Conservation (phyloP, 176 grass and related monocot genomes). For the Zoysia pacifica region DNA sequence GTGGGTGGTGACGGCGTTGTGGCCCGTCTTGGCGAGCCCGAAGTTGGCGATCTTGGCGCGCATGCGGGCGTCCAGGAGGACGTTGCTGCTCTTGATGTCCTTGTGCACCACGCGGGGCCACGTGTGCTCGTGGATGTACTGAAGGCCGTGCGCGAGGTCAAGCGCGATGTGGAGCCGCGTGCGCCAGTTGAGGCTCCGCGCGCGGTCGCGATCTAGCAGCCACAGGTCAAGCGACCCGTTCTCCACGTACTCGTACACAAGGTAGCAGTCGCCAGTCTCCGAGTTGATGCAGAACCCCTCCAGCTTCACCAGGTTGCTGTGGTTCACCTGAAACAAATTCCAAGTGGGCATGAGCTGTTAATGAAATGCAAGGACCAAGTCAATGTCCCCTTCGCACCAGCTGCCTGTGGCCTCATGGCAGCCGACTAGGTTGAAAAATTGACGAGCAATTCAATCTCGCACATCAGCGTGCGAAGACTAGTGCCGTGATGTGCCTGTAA, state of each 20-base stretch:
- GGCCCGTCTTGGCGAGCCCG: slow-evolving; percentile 90
- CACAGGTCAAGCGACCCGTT: slow-evolving; percentile 89
- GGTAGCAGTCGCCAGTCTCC: slow-evolving; percentile 73
- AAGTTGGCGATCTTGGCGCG: slow-evolving; percentile 99
- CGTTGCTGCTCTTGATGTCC: slow-evolving; percentile 97
- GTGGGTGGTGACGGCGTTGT: slow-evolving; percentile 94
- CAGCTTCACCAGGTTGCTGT: slow-evolving; percentile 95
- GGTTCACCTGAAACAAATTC: slow-evolving; percentile 65
- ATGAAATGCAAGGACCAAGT: slow-evolving; percentile 1
- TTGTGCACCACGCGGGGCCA: slow-evolving; percentile 99
- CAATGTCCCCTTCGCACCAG: neutral
- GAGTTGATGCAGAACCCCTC: slow-evolving; percentile 93
- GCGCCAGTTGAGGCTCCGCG: slow-evolving; percentile 62
- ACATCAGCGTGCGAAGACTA: slow-evolving; percentile 9
- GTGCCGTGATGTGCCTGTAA: neutral
- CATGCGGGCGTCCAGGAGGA: slow-evolving; percentile 73
- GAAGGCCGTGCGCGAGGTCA: slow-evolving; percentile 87
- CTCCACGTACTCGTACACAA: slow-evolving; percentile 93
- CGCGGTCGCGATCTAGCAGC: slow-evolving; percentile 44
- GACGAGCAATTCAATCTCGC: neutral
- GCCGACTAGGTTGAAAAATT: slow-evolving; percentile 19
- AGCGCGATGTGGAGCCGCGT: slow-evolving; percentile 77
- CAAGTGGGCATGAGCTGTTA: neutral
- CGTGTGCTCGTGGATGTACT: slow-evolving; percentile 99
- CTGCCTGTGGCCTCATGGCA: neutral